Evolutionary conservation across 2,329 filamentous ascomycete genomes (phyloP), one percentile per base, ranked within the genome.

Genomic region (Fusarium anguioides): DNA sequence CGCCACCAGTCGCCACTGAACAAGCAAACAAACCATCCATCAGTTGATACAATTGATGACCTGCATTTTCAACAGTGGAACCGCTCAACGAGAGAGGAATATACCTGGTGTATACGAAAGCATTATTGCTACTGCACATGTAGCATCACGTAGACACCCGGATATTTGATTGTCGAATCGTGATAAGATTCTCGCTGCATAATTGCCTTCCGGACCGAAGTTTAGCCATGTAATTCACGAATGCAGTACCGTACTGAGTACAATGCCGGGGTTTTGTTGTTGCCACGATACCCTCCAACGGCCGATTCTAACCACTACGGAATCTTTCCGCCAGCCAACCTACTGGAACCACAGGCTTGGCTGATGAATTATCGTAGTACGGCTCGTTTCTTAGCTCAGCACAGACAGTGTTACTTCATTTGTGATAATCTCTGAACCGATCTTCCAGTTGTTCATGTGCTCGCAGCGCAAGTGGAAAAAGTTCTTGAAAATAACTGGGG

Each of bases 221-320:
- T 59, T 69, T 69, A 68, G 42, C 65, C 65, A 56, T 51, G 11
- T 18, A 61, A 50, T 59, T 42, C 29, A 31, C 29, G 17, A 33
- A 33, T 33, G 31, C 15, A 33, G 31, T 8, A n/a, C n/a, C n/a
- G n/a, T n/a, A n/a, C n/a, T n/a, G 12, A 51, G n/a, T n/a, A n/a
- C n/a, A 31, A 31, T 45, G 35, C 49, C 18, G 53, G 39, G 48
- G 27, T 41, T 37, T 45, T 33, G 4, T n/a, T 33, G 15, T 33
- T 33, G 44, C 52, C 60, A 29, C 41, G 45, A 61, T 64, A 42
- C 36, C 40, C 37, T 57, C 46, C 31, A 42, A 66, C 45, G 40
- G 44, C 66, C 66, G 66, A 56, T 53, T 64, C 52, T 56, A 69
- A 39, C 62, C 66, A 64, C 37, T 48, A 45, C 66, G 66, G 63